Evolutionary conservation across 768 basidiomycete genomes (phyloP).

Genomic region (Amanita polypyramis): DNA sequence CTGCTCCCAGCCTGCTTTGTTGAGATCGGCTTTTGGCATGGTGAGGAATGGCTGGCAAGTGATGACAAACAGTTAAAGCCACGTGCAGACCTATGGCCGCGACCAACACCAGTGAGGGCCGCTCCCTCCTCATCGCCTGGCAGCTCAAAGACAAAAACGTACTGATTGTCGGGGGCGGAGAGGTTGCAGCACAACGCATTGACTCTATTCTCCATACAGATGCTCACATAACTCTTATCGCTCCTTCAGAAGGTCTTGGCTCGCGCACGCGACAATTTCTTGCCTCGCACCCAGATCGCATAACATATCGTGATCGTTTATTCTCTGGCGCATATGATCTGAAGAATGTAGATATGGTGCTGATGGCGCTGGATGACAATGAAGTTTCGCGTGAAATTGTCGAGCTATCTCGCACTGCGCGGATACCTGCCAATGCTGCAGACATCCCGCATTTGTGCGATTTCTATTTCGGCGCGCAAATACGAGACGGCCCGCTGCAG

Average conservation of each 20-base stretch:
- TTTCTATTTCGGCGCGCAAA: conserved; percentile 95
- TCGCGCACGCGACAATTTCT: conserved; percentile 46
- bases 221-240: conserved; percentile 68
- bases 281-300: conserved; percentile 33
- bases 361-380: conserved; percentile 87
- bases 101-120: conserved; percentile 31
- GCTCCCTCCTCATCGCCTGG: conserved; percentile 87
- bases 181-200: conserved; percentile 82
- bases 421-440: conserved; percentile 89
- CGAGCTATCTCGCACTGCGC: conserved; percentile 48
- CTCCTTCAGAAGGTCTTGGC: conserved; percentile 59
- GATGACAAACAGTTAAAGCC: conserved; percentile 5
- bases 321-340: conserved; percentile 63
- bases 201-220: conserved; percentile 77
- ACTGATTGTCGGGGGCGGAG: conserved; percentile 90
- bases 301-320: conserved; percentile 62
- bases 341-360: conserved; percentile 69
- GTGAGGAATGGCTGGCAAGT: conserved; percentile 21
- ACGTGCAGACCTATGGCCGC: conserved; percentile 2
- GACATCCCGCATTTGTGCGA: conserved; percentile 95
- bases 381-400: conserved; percentile 64
- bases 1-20: conserved; percentile 92
- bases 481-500: conserved; percentile 84
- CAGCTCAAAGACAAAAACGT: conserved; percentile 78
- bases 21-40: conserved; percentile 84